Percentiles rank a stretch among this genome's conserved stretches.
These are phyloP conservation scores for Globisporangium solare DNA, from an alignment of 352 stramenopile genomes.

Conservation along the genomic window DNA sequence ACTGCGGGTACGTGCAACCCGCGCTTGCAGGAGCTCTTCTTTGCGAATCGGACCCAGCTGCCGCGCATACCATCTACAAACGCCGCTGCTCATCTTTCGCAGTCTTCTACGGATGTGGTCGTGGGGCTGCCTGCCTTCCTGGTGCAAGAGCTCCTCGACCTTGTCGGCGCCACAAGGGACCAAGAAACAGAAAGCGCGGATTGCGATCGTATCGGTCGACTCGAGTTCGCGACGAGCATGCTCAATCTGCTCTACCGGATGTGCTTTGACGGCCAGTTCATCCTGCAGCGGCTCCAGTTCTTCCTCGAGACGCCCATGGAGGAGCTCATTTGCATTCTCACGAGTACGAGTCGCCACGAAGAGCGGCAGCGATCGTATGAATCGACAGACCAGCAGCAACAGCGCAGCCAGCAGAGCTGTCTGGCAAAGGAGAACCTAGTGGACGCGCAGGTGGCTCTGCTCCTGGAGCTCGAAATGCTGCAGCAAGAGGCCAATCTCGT, in stretches of 20 bases:
- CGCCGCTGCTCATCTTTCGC: neutral
- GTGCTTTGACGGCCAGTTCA: conserved; percentile 21
- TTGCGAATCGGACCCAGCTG: conserved; percentile 37
- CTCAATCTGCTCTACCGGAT: conserved; percentile 19
- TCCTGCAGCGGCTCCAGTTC: conserved; percentile 19
- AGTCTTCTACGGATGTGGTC: neutral
- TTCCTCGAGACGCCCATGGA: conserved; percentile 16
- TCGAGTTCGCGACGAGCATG: conserved; percentile 22
- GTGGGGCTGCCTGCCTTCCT: conserved; percentile 28
- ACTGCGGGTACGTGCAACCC: conserved; percentile 24
- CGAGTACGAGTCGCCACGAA: conserved; percentile 4
- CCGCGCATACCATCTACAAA: neutral
- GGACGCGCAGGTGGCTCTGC: conserved; percentile 37
- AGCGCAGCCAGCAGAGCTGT: neutral
- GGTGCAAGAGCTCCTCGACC: conserved; percentile 26
- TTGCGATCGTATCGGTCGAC: conserved; percentile 14
- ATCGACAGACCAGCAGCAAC: conserved; percentile 3
- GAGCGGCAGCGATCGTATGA: neutral
- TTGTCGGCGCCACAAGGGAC: neutral
- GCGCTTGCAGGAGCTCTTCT: conserved; percentile 44
- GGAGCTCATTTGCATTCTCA: conserved; percentile 11
- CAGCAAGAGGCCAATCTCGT: conserved; percentile 19
- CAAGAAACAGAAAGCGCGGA: conserved; percentile 14
- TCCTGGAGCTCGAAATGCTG: conserved; percentile 40
- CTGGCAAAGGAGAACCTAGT: conserved; percentile 34